phyloP scores from a whole-genome alignment of 169 alveolate species.

The Plasmodium gonderi region DNA sequence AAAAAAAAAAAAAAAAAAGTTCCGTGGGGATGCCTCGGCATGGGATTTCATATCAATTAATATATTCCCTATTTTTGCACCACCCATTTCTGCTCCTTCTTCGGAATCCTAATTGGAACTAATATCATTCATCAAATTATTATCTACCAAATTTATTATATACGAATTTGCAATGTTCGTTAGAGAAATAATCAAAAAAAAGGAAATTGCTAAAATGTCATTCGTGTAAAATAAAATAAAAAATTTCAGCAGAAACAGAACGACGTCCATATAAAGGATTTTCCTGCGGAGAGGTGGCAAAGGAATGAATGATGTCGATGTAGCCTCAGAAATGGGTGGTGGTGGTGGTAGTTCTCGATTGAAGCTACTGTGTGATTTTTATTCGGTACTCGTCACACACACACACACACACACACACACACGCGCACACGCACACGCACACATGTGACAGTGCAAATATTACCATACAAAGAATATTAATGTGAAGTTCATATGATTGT shows the following conservation, averaged over 20 bases:
- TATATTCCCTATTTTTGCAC: too few species aligned
- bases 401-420: background rate
- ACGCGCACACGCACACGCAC: background rate
- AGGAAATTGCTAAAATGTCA: background rate
- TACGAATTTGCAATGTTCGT: constrained; percentile 37
- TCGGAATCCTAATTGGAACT: background rate
- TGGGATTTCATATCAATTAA: too few species aligned
- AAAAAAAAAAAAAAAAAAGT: too few species aligned
- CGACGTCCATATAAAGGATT: constrained; percentile 60
- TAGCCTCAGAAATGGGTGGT: background rate
- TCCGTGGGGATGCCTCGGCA: too few species aligned
- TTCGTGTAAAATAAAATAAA: constrained; percentile 29
- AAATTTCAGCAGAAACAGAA: constrained; percentile 37
- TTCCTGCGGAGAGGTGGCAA: constrained; percentile 28
- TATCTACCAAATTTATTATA: constrained; percentile 43
- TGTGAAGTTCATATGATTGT: constrained; percentile 52
- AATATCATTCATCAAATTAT: constrained; percentile 37
- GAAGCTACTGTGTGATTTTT: too few species aligned
- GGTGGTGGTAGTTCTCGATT: background rate
- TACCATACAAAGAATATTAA: constrained; percentile 52
- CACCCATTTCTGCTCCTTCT: background rate
- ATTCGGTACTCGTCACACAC: too few species aligned
- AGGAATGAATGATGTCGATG: background rate
- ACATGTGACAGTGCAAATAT: too few species aligned
- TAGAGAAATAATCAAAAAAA: constrained; percentile 19